These are phyloP conservation scores for Melanogaster broomeanus DNA, from an alignment of 768 basidiomycete genomes.

Conservation along the genomic window DNA sequence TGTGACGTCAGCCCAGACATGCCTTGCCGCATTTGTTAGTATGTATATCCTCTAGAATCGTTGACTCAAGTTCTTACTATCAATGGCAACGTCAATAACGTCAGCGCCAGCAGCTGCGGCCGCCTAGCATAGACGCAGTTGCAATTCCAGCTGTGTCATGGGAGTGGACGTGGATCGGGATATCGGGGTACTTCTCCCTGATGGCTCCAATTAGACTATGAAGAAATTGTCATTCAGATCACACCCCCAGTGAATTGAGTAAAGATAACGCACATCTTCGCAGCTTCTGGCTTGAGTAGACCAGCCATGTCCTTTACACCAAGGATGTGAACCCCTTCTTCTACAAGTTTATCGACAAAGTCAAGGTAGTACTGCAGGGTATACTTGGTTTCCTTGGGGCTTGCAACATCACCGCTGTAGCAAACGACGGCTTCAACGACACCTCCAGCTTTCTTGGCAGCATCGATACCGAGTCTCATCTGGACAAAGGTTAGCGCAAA, in stretches of 20 bases:
- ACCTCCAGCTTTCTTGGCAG: constrained; percentile 99
- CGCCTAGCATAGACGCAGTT: constrained; percentile 95
- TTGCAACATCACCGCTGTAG: constrained; percentile 97
- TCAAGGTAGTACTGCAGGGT: constrained; percentile 97
- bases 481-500: constrained; percentile 35
- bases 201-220: constrained; percentile 88
- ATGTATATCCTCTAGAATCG: background rate
- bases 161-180: constrained; percentile 99
- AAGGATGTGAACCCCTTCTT: constrained; percentile 94
- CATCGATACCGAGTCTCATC: constrained; percentile 98
- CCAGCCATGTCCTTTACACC: constrained; percentile 99
- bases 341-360: constrained; percentile 90
- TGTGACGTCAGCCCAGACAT: constrained; percentile 99
- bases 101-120: constrained; percentile 97
- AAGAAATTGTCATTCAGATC: constrained; percentile 7
- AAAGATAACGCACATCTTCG: constrained; percentile 66
- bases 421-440: constrained; percentile 97
- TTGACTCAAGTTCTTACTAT: constrained; percentile 62
- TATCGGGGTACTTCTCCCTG: constrained; percentile 92
- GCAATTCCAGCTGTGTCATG: constrained; percentile 99
- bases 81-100: constrained; percentile 97
- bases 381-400: constrained; percentile 94
- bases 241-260: background rate
- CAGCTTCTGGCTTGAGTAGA: constrained; percentile 91
- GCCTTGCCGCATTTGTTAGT: constrained; percentile 48